Base-by-base conservation (phyloP, 345 rosid genomes). In the Citrus hindsii region DNA sequence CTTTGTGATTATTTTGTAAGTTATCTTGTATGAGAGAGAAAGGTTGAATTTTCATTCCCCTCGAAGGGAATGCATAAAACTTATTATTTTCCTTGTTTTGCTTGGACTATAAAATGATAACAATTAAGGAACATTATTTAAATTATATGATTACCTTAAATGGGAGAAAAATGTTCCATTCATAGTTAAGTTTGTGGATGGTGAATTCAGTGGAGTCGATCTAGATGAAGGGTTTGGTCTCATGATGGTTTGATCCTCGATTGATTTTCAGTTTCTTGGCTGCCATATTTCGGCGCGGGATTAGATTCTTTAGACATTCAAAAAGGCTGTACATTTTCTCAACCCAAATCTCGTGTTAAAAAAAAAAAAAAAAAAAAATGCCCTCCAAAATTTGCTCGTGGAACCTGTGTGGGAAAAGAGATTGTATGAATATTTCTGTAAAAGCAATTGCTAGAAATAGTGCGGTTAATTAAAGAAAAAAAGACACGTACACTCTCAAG, bases 161-260 rank as follows among this genome's bases (percentile, higher is more conserved):
- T 2, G 3, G 38, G 21, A 32, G 2, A 12, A 46, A 46, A 46
- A 46, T 13, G 18, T 13, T 3, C 12, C 51, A 46, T 46, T 4
- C 51, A 3, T 46, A 13, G 51, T 13, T 46, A 46, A 85, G 55
- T 80, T 71, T 35, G 87, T 81, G 2, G 88, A 82, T 10, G 90
- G 84, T n/a, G 93, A 87, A 78, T 86, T 86, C 86, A 90, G 67
- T 19, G 88, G 89, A 79, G 87, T 86, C 21, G 90, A 86, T 72
- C 79, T 85, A 0, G 92, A 83, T 18, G 90, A 83, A 62, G 89
- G 65, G 76, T 75, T 25, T 71, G 77, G 22, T 42, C 55, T 21
- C 61, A 55, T 21, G 55, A 68, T 21, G 63, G 35, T 30, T 22
- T 67, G 25, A 18, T 62, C 13, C 27, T 60, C 4, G 35, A 38